These are phyloP conservation scores for Chaetomiaceae sp. DNA, from an alignment of 2,329 filamentous ascomycete species.

Conservation along the genomic window DNA sequence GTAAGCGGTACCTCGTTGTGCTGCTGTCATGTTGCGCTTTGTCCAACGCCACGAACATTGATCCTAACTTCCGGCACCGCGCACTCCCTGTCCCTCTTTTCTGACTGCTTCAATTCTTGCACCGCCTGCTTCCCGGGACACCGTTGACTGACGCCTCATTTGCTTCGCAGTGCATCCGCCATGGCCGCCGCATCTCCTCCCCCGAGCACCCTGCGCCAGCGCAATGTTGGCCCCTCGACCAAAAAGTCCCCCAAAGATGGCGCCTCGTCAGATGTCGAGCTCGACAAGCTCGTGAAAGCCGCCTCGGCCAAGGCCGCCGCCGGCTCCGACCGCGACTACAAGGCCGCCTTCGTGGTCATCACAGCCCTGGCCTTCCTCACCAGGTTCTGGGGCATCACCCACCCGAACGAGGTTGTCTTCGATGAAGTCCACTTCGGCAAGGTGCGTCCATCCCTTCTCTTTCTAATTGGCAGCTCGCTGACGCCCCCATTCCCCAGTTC, in stretches of 20 bases:
- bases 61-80: not conserved
- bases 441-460: slow-evolving; percentile 48
- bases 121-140: not conserved
- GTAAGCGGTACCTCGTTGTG: no score
- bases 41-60: not conserved
- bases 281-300: slow-evolving; percentile 47
- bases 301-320: slow-evolving; percentile 33
- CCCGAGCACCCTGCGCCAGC: slow-evolving; percentile 57
- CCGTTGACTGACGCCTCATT: not conserved
- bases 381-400: slow-evolving; percentile 91
- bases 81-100: no score
- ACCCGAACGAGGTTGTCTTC: slow-evolving; percentile 95
- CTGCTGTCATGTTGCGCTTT: not conserved
- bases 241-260: slow-evolving; percentile 46
- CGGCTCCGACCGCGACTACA: slow-evolving; percentile 75
- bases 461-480: slow-evolving; percentile 7
- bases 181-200: slow-evolving; percentile 47
- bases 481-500: slow-evolving; percentile 46
- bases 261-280: slow-evolving; percentile 40
- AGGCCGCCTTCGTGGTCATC: slow-evolving; percentile 69
- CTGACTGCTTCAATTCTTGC: not conserved
- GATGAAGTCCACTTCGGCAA: slow-evolving; percentile 99
- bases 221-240: slow-evolving; percentile 42
- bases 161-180: slow-evolving; percentile 24
- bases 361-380: slow-evolving; percentile 84